Conservation (phyloP, 2,329 filamentous ascomycete genomes). For the Arthrobotrys entomopaga region DNA sequence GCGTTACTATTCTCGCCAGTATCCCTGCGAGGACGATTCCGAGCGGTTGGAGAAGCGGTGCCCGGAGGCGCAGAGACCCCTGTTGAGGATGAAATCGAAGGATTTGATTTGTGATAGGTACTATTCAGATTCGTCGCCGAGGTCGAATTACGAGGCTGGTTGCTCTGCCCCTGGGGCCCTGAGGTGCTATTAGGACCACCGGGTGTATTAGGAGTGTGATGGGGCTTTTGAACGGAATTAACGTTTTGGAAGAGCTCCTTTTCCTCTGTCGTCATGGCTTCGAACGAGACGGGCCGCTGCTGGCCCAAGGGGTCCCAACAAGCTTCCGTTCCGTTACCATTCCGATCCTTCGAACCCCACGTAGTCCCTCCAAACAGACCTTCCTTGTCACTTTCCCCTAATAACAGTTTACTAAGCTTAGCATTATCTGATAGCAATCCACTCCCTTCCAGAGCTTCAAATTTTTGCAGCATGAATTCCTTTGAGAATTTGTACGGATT, state of each 20-base stretch:
- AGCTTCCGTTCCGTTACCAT: conserved; percentile 44
- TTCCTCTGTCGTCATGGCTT: conserved; percentile 66
- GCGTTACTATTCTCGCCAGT: conserved; percentile 75
- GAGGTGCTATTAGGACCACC: conserved; percentile 52
- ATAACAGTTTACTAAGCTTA: conserved; percentile 70
- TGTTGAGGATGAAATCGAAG: conserved; percentile 75
- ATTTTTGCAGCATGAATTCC: conserved; percentile 58
- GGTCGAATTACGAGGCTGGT: conserved; percentile 40
- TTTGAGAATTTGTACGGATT: conserved; percentile 57
- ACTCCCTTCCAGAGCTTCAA: conserved; percentile 55
- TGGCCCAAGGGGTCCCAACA: conserved; percentile 43
- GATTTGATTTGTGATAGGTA: conserved; percentile 47
- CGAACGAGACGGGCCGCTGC: conserved; percentile 40
- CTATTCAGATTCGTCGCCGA: conserved; percentile 50
- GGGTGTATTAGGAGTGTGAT: conserved; percentile 31
- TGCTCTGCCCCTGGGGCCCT: conserved; percentile 19
- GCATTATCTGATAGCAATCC: conserved; percentile 30
- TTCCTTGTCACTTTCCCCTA: conserved; percentile 82
- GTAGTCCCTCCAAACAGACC: conserved; percentile 58
- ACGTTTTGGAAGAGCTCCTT: conserved; percentile 66
- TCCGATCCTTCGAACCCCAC: conserved; percentile 43
- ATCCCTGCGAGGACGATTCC: conserved; percentile 82
- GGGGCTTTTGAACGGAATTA: conserved; percentile 43
- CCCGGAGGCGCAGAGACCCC: conserved; percentile 79
- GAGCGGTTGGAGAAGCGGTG: conserved; percentile 76